These are phyloP conservation scores for Leavenworthia alabamica DNA, from an alignment of 345 rosid genomes.

Conservation along the genomic window DNA sequence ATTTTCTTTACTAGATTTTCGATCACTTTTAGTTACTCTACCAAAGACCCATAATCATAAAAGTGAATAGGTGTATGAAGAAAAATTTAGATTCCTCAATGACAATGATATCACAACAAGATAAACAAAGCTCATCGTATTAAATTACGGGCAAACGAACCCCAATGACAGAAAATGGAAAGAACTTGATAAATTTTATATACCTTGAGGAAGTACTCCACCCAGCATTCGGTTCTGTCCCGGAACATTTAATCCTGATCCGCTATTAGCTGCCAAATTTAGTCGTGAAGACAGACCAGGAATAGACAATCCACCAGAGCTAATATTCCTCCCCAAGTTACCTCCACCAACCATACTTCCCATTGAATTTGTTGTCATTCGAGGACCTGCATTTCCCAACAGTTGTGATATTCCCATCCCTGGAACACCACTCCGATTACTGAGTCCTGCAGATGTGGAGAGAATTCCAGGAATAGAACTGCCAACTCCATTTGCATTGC, in stretches of 20 bases:
- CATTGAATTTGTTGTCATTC: constrained; percentile 67
- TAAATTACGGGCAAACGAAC: not conserved
- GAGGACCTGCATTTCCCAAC: constrained; percentile 83
- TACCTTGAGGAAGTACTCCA: constrained; percentile 91
- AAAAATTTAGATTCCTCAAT: not conserved
- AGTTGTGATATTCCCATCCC: constrained; percentile 88
- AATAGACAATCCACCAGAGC: constrained; percentile 80
- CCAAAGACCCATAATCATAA: not conserved
- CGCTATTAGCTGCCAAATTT: constrained; percentile 63
- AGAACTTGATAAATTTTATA: not conserved
- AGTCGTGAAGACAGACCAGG: constrained; percentile 84
- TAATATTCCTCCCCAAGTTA: constrained; percentile 75
- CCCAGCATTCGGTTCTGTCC: constrained; percentile 88
- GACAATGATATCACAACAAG: not conserved
- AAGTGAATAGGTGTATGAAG: not conserved
- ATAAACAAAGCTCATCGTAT: constrained; percentile 1
- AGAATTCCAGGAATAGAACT: constrained; percentile 95
- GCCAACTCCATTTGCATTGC: constrained; percentile 80
- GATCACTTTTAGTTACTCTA: constrained; percentile 5
- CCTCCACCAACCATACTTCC: constrained; percentile 95
- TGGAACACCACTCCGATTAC: constrained; percentile 71
- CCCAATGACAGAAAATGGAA: not conserved
- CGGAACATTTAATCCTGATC: constrained; percentile 78
- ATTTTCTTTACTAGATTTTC: not conserved
- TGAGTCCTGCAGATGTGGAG: constrained; percentile 76